Percentiles rank a stretch among this genome's conserved stretches.
phyloP scores from a whole-genome alignment of 352 stramenopile species.

The Lagenidium sp. region DNA sequence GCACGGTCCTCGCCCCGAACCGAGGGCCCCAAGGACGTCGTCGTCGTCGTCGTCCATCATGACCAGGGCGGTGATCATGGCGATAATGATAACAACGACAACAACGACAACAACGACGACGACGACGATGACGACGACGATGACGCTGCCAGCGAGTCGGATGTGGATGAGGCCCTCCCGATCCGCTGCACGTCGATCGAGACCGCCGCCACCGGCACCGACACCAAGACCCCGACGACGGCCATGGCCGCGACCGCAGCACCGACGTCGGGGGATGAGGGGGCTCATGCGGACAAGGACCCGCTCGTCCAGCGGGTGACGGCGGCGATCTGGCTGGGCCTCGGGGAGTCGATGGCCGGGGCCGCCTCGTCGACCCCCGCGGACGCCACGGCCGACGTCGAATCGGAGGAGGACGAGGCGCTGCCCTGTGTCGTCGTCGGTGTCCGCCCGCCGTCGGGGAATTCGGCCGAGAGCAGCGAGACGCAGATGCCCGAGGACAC shows the following conservation, averaged over 20 bases:
- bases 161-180: constrained; percentile 60
- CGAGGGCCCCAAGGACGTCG: no score
- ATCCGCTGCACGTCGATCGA: not conserved
- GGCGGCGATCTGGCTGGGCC: not conserved
- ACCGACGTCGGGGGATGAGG: no score
- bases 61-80: no score
- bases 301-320: no score
- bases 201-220: not conserved
- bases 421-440: not conserved
- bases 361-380: not conserved
- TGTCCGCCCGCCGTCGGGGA: not conserved
- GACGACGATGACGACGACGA: constrained; percentile 36
- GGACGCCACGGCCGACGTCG: not conserved
- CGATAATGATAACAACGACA: no score
- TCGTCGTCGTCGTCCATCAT: no score
- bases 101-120: constrained; percentile 9
- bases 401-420: constrained; percentile 4
- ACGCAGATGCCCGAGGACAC: no score
- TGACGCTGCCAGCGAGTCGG: constrained; percentile 27
- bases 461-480: constrained; percentile 4
- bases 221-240: no score
- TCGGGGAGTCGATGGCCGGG: not conserved
- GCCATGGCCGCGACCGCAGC: no score
- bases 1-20: no score
- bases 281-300: not conserved